Conservation (phyloP, 257 asterid species). For the Nicotiana sylvestris region DNA sequence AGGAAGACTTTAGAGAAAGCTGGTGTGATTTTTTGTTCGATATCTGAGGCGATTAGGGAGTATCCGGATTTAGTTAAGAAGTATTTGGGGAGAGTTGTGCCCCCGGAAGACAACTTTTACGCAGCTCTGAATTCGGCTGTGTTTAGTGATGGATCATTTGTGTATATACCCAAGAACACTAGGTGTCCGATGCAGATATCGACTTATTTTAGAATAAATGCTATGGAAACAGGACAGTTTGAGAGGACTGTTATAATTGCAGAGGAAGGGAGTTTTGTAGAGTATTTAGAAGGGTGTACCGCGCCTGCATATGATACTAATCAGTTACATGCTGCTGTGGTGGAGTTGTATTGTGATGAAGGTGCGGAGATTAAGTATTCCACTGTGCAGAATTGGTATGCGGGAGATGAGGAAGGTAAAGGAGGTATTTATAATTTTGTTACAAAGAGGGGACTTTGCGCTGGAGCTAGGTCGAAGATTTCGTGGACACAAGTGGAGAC, state of each 20-base stretch:
- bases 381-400: slow-evolving; percentile 98
- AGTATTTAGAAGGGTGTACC: slow-evolving; percentile 96
- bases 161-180: slow-evolving; percentile 73
- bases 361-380: slow-evolving; percentile 89
- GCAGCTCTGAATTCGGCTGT: slow-evolving; percentile 87
- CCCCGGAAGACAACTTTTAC: slow-evolving; percentile 81
- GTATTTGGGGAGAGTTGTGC: slow-evolving; percentile 83
- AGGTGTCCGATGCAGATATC: slow-evolving; percentile 97
- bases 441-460: slow-evolving; percentile 89
- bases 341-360: slow-evolving; percentile 76
- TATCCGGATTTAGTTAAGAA: slow-evolving; percentile 70
- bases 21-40: slow-evolving; percentile 92
- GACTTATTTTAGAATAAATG: slow-evolving; percentile 89
- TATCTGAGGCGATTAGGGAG: slow-evolving; percentile 86
- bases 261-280: slow-evolving; percentile 89
- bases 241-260: slow-evolving; percentile 95
- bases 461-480: slow-evolving; percentile 68
- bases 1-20: slow-evolving; percentile 74
- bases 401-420: slow-evolving; percentile 81
- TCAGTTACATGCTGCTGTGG: slow-evolving; percentile 92
- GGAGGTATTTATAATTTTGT: slow-evolving; percentile 93
- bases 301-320: slow-evolving; percentile 93
- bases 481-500: slow-evolving; percentile 99
- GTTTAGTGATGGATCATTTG: slow-evolving; percentile 97
- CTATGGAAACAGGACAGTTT: slow-evolving; percentile 95